Evolutionary conservation across 2,329 filamentous ascomycete species (phyloP), one percentile per base, ranked within the genome.

Genomic region (Magnaporthiopsis poae): DNA sequence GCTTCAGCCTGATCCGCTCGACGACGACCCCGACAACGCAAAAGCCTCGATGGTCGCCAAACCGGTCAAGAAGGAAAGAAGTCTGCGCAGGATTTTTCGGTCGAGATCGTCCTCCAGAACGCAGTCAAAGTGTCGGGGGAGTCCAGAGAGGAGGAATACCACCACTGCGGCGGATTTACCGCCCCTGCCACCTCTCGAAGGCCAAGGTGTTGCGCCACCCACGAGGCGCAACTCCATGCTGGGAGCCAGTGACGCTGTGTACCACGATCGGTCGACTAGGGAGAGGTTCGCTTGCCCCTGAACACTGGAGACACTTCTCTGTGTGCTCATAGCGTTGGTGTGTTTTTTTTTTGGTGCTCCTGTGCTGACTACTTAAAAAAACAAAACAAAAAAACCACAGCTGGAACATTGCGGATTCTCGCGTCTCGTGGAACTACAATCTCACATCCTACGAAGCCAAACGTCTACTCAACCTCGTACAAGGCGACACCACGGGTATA

Each of bases 381-480:
- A 27, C 27, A 27, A 69, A 27, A 69, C 67, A 71, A 66, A 31
- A 59, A 59, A n/a, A n/a, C 21, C 70, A 63, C 65, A 80, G 75
- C 63, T 73, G 74, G 71, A 73, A 75, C 31, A 66, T 71, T 60
- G 72, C 74, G 46, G 71, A 71, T 31, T 74, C 75, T 59, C 78
- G 76, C 62, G 71, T 75, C 5, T 80, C 79, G 5, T 77, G 77
- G 70, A 79, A 78, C 67, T 80, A 81, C 71, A 77, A 81, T 67
- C 67, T 78, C 64, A 73, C 73, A 35, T 80, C 80, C 33, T 82
- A 82, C 71, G 79, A 80, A 70, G 77, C 79, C n/a, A 76, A 79
- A 68, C 76, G 79, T 8, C 70, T 82, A 11, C 71, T 81, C 59
- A 78, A 79, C 65, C 71, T 80, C 36, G 73, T 73, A 21, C 78